phyloP scores from a whole-genome alignment of 768 basidiomycete genomes.

The Phylloporus scabripes region DNA sequence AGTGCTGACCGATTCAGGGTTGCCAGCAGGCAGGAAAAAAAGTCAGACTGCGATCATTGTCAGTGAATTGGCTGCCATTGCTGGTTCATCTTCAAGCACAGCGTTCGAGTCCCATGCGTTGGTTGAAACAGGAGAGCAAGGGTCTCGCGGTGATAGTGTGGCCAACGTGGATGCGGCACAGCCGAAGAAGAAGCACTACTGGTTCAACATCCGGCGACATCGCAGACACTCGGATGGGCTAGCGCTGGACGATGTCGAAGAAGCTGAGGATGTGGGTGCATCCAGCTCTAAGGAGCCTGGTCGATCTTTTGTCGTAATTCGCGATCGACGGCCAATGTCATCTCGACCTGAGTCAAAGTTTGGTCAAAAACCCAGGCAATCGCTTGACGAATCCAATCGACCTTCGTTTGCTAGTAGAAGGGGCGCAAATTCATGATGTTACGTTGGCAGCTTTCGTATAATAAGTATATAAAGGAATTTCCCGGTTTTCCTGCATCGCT shows the following conservation, averaged over 20 bases:
- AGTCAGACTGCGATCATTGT: slow-evolving; percentile 87
- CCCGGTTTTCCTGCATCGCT: not conserved
- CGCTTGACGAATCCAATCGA: slow-evolving; percentile 27
- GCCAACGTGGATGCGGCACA: slow-evolving; percentile 39
- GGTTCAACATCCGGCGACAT: slow-evolving; percentile 59
- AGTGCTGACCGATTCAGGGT: slow-evolving; percentile 26
- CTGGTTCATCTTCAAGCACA: slow-evolving; percentile 12
- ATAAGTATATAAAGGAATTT: slow-evolving; percentile 11
- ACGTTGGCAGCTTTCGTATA: slow-evolving; percentile 1
- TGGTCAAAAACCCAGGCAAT: slow-evolving; percentile 24
- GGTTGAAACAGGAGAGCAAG: slow-evolving; percentile 15
- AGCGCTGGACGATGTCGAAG: slow-evolving; percentile 24
- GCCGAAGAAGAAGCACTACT: slow-evolving; percentile 62
- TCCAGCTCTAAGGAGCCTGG: slow-evolving; percentile 34
- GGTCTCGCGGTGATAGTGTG: slow-evolving; percentile 14
- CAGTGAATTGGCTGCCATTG: slow-evolving; percentile 37
- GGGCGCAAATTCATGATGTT: slow-evolving; percentile 24
- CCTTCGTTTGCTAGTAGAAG: slow-evolving; percentile 26
- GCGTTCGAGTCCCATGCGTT: slow-evolving; percentile 19
- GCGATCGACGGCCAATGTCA: slow-evolving; percentile 45
- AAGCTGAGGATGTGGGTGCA: slow-evolving; percentile 22
- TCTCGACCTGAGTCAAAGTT: slow-evolving; percentile 20
- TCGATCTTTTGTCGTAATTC: slow-evolving; percentile 65
- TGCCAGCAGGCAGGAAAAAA: slow-evolving; percentile 66
- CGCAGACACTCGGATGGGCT: slow-evolving; percentile 58